Conservation (phyloP, 2,329 filamentous ascomycete species). For the Cercospora sp. region DNA sequence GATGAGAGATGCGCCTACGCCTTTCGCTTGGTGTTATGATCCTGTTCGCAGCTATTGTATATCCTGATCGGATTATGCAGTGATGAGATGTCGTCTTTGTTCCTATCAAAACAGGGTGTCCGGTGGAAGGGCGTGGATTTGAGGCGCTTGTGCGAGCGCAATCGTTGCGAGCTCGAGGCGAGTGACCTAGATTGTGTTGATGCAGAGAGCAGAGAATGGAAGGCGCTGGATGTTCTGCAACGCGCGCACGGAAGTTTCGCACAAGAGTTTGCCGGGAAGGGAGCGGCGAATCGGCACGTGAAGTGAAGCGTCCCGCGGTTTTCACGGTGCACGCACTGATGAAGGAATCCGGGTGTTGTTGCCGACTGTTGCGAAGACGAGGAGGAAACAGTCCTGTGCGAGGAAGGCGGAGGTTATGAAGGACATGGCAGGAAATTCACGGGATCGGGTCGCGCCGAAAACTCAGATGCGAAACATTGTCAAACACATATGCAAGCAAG, state of each 20-base stretch:
- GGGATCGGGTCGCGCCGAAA: not conserved
- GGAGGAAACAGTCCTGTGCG: not conserved
- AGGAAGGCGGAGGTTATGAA: not conserved
- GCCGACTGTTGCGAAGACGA: constrained; percentile 1
- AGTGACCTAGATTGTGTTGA: constrained; percentile 5
- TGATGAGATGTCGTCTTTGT: not conserved
- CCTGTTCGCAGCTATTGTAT: constrained; percentile 11
- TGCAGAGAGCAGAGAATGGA: not conserved
- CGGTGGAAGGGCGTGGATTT: not conserved
- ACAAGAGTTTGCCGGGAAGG: not conserved
- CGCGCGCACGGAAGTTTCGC: not conserved
- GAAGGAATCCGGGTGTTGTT: constrained; percentile 1
- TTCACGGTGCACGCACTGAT: constrained; percentile 1
- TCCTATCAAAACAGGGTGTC: not conserved
- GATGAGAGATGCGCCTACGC: constrained; percentile 4
- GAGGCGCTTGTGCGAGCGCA: constrained; percentile 2
- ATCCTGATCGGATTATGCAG: not conserved
- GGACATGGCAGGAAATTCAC: not conserved
- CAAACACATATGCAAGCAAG: not conserved
- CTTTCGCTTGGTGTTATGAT: not conserved
- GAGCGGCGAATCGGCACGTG: constrained; percentile 1
- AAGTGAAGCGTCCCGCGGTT: not conserved
- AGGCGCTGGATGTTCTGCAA: not conserved
- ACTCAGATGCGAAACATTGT: not conserved
- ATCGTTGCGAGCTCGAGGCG: constrained; percentile 5